A percentile compares a stretch with the other conserved stretches of the same genome.
Conservation (phyloP, 2,329 filamentous ascomycete genomes). For the Fusarium albidum region DNA sequence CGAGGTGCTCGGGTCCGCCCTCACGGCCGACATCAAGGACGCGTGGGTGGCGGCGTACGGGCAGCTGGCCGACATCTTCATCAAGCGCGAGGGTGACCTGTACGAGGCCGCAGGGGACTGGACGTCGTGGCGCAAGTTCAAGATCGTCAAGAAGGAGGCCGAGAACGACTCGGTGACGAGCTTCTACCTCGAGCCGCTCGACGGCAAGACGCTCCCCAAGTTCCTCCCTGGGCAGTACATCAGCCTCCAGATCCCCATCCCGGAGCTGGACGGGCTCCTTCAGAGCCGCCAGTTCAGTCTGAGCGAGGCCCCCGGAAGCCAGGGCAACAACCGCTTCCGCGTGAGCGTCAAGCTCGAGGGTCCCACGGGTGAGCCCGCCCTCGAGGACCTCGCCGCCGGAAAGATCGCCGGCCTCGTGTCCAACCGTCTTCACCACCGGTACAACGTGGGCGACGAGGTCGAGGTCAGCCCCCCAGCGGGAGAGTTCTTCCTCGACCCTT, state of each 20-base stretch:
- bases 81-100: slow-evolving; percentile 67
- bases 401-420: slow-evolving; percentile 58
- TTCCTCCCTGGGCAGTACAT: slow-evolving; percentile 80
- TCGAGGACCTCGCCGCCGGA: slow-evolving; percentile 45
- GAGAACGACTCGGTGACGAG: slow-evolving; percentile 70
- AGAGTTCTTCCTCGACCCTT: slow-evolving; percentile 68
- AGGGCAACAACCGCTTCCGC: slow-evolving; percentile 68
- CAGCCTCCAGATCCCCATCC: slow-evolving; percentile 69
- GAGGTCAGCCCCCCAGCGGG: slow-evolving; percentile 64
- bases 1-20: slow-evolving; percentile 70
- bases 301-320: slow-evolving; percentile 68
- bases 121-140: slow-evolving; percentile 60
- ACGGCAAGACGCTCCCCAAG: slow-evolving; percentile 62
- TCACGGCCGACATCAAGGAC: slow-evolving; percentile 71
- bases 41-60: slow-evolving; percentile 78
- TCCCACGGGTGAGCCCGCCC: slow-evolving; percentile 36
- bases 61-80: slow-evolving; percentile 76
- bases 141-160: slow-evolving; percentile 65
- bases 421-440: slow-evolving; percentile 59
- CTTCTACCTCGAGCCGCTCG: slow-evolving; percentile 73
- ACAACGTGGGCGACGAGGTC: slow-evolving; percentile 59
- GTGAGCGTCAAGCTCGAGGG: slow-evolving; percentile 78
- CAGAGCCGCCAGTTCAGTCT: slow-evolving; percentile 82
- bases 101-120: slow-evolving; percentile 61
- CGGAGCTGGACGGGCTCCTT: slow-evolving; percentile 63